Percentiles rank a stretch among this genome's conserved stretches.
These are phyloP conservation scores for Periconia sp. DNA, from an alignment of 2,329 filamentous ascomycete genomes.

Conservation along the genomic window DNA sequence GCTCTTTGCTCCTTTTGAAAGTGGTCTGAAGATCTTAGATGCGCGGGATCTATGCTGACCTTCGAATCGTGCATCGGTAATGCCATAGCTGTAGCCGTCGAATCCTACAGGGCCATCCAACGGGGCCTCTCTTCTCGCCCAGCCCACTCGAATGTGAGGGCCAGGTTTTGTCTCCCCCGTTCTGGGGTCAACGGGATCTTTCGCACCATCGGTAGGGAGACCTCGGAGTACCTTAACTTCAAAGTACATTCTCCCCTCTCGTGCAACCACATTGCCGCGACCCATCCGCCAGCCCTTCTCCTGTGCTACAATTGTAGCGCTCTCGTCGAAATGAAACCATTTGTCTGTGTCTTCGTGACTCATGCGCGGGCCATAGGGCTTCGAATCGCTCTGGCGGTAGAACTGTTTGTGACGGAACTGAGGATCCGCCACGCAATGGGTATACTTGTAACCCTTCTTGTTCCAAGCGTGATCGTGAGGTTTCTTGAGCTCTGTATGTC, in stretches of 20 bases:
- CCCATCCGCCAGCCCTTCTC: conserved; percentile 93
- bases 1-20: conserved; percentile 46
- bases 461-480: conserved; percentile 65
- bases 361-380: conserved; percentile 82
- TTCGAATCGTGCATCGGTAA: conserved; percentile 88
- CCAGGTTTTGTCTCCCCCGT: conserved; percentile 56
- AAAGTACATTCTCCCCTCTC: conserved; percentile 92
- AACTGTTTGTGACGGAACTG: conserved; percentile 84
- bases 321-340: conserved; percentile 79
- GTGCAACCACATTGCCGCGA: conserved; percentile 85
- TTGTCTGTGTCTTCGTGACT: conserved; percentile 91
- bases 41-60: conserved; percentile 92
- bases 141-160: conserved; percentile 79
- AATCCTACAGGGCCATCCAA: conserved; percentile 85
- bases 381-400: conserved; percentile 86
- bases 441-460: conserved; percentile 81
- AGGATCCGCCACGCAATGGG: conserved; percentile 88
- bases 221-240: conserved; percentile 90
- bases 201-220: conserved; percentile 58
- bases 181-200: conserved; percentile 40
- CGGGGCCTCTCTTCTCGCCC: conserved; percentile 79
- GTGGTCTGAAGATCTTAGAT: conserved; percentile 73
- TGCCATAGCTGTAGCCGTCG: conserved; percentile 91
- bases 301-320: conserved; percentile 80
- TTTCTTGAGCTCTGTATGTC: conserved; percentile 52